A percentile compares a stretch with the other conserved stretches of the same genome.
Evolutionary conservation across 2,329 filamentous ascomycete species (phyloP).

Genomic region (Monosporascus cannonballus): DNA sequence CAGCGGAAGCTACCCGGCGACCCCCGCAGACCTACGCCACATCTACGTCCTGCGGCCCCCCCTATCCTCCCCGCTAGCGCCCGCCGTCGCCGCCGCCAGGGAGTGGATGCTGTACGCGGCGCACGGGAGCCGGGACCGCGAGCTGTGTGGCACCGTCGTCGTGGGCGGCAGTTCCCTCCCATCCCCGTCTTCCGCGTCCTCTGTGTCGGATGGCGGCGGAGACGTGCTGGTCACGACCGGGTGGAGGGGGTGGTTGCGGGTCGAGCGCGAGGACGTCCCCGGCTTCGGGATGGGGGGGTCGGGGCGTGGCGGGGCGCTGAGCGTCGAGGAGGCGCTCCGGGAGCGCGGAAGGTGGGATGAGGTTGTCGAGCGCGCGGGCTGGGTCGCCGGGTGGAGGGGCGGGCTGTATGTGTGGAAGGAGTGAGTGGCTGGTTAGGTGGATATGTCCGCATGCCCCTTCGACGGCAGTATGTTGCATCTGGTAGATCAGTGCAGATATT

Average conservation of each 20-base stretch:
- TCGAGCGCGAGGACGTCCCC: conserved; percentile 37
- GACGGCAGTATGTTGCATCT: no score
- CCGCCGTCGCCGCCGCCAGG: conserved; percentile 34
- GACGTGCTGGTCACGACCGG: conserved; percentile 30
- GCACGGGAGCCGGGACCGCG: conserved; percentile 36
- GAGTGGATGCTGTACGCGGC: conserved; percentile 45
- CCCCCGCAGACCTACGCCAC: conserved; percentile 37
- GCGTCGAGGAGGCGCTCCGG: conserved; percentile 38
- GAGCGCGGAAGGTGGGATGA: conserved; percentile 33
- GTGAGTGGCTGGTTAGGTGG: background rate
- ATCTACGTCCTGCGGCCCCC: conserved; percentile 43
- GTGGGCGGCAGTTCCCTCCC: conserved; percentile 35
- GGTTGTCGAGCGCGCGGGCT: conserved; percentile 37
- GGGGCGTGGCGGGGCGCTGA: conserved; percentile 12
- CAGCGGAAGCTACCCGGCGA: conserved; percentile 12
- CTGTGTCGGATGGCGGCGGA: conserved; percentile 1
- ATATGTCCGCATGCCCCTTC: no score
- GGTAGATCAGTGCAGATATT: no score
- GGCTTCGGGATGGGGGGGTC: conserved; percentile 29
- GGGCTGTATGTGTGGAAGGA: conserved; percentile 39
- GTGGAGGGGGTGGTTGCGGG: conserved; percentile 47
- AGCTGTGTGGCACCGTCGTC: conserved; percentile 55
- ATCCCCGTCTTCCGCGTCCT: conserved; percentile 24
- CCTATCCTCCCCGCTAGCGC: conserved; percentile 14
- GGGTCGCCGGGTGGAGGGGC: conserved; percentile 43